Base-by-base conservation (phyloP, 2,329 filamentous ascomycete genomes). In the Tolypocladium guangdongense region DNA sequence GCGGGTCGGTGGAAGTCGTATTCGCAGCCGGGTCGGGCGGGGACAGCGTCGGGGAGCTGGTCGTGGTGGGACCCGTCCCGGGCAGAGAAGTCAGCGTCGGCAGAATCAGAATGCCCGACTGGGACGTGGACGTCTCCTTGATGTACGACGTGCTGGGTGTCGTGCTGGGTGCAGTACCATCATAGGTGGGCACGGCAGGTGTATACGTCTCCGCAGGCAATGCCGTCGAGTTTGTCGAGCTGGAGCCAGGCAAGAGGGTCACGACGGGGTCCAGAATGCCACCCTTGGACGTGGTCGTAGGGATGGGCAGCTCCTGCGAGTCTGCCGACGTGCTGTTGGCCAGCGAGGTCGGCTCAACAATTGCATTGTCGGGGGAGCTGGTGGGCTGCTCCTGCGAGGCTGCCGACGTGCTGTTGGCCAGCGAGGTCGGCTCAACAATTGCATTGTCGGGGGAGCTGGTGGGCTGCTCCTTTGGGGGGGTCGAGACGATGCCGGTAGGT, bases 401-500 rank as follows among this genome's bases (percentile, higher is more conserved):
- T 8, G 51, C 18, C 12, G 24, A 20, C 6, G 52, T 53, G 50
- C 18, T 48, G 49, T 59, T 43, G 22, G 54, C 50, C 27, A 18
- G 39, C 8, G 52, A 33, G 3, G 47, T 41, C 5, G 46, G 24
- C 33, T 22, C 33, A 7, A 45, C n/a, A 30, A 43, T 16, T 2
- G 20, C 43, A 33, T 30, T 55, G 11, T 33, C 38, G 27, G 52
- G 38, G 37, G 30, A 3, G 36, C 10, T 55, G 7, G 48, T 38
- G 36, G 46, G 33, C 10, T 50, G 22, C 18, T 27, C 24, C 14
- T 38, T n/a, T n/a, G n/a, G 50, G n/a, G 45, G 45, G 22, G 33
- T 52, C 1, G 56, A 45, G 49, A 62, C 55, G 43, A 66, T 61
- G 49, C 64, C 64, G 16, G 58, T 63, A 16, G 64, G 62, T 10